Evolutionary conservation across 1,139 yeast genomes (phyloP), one percentile per base, ranked within the genome.

Genomic region (Geotrichum carabidarum): DNA sequence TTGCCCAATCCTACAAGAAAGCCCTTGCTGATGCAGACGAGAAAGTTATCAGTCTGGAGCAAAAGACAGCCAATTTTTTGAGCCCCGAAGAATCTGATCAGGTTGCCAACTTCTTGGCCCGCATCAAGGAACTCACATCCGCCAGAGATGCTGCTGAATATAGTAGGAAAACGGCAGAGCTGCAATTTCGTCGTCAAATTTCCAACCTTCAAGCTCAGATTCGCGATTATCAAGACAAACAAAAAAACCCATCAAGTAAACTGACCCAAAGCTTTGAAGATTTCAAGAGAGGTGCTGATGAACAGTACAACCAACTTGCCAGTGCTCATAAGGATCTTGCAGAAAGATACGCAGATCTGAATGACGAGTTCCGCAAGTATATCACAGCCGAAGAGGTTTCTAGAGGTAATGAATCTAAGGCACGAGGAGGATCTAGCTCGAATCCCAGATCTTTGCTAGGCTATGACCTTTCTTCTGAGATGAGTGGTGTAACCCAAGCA

Each of bases 311-410:
- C 7, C 62, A 63, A 50, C 58, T 66, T 38, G 53, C 59, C 22
- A 49, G 49, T 3, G 64, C 65, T 2, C 59, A 65, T 51, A 58
- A 64, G 17, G 66, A 64, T 12, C 58, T 66, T 8, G 54, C 61
- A 1, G 54, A 58, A 8, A 59, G 63, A 37, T 60, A 60, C 50
- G 51, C 52, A 9, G 58, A 56, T n/a, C 56, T 64, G 44, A 58
- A 60, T 46, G 55, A 50, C 8, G 51, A 58, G 37, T 59, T 62
- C 50, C 57, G 62, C 27, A 54, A 49, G 32, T 48, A 45, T 27
- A 40, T 38, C 17, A 30, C n/a, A 3, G 44, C 42, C 2, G 34
- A 38, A 9, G 43, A 38, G 27, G 48, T 11, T 14, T 44, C 8
- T 11, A 14, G 35, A 12, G 15, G 17, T 14, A n/a, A 11, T 17